These are phyloP conservation scores for Aspergillus tamarii DNA, from an alignment of 2,329 filamentous ascomycete species.

Conservation along the genomic window DNA sequence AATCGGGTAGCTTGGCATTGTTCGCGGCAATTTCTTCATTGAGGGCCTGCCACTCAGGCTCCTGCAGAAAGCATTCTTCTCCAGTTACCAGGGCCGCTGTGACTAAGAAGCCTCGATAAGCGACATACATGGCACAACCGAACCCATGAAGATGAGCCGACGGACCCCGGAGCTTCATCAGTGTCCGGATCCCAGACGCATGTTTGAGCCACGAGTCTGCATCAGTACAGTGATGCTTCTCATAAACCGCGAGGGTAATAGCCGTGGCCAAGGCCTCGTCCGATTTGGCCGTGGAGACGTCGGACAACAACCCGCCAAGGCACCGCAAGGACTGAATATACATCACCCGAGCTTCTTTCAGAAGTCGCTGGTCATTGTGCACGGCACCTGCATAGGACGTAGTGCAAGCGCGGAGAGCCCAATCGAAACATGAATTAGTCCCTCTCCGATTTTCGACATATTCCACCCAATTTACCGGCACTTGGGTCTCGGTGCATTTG, in stretches of 20 bases:
- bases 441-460: constrained; percentile 26
- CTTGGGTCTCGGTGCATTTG: constrained; percentile 31
- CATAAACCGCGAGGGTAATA: constrained; percentile 40
- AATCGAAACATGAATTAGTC: constrained; percentile 25
- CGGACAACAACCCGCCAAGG: constrained; percentile 30
- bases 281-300: constrained; percentile 32
- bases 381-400: constrained; percentile 23
- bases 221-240: constrained; percentile 42
- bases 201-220: constrained; percentile 42
- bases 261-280: constrained; percentile 39
- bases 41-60: constrained; percentile 39
- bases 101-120: constrained; percentile 40
- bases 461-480: constrained; percentile 33
- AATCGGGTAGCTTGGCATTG: constrained; percentile 32
- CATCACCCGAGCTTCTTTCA: constrained; percentile 29
- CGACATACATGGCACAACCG: constrained; percentile 38
- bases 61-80: constrained; percentile 39
- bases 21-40: constrained; percentile 31
- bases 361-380: constrained; percentile 26
- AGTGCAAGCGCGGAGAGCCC: constrained; percentile 26
- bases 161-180: constrained; percentile 40
- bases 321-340: constrained; percentile 35
- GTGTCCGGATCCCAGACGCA: constrained; percentile 36
- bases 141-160: constrained; percentile 36
- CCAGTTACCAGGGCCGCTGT: constrained; percentile 37